These are phyloP conservation scores for Phytophthora colocasiae DNA, from an alignment of 352 stramenopile species.

Conservation along the genomic window DNA sequence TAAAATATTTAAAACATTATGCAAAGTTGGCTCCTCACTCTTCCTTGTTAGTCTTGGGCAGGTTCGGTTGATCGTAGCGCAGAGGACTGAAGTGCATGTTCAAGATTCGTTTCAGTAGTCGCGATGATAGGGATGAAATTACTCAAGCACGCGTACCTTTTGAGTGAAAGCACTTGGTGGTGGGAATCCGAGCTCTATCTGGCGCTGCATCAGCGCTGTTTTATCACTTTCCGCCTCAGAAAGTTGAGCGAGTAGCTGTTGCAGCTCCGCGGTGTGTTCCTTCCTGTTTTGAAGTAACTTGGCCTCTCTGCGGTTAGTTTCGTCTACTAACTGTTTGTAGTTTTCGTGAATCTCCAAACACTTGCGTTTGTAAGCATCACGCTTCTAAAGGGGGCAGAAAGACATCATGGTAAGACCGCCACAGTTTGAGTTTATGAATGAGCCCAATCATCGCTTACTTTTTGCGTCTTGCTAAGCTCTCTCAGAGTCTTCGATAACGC, in stretches of 20 bases:
- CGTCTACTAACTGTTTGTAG: slow-evolving; percentile 62
- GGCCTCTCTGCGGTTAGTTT: slow-evolving; percentile 50
- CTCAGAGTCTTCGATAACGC: slow-evolving; percentile 66
- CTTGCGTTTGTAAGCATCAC: slow-evolving; percentile 84
- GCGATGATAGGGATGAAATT: slow-evolving; percentile 9
- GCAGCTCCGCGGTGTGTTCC: slow-evolving; percentile 62
- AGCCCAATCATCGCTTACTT: slow-evolving; percentile 38
- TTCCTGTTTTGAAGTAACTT: slow-evolving; percentile 65
- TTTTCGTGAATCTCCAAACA: slow-evolving; percentile 82
- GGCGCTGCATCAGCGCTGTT: slow-evolving; percentile 63
- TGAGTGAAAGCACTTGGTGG: slow-evolving; percentile 19
- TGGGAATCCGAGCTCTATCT: slow-evolving; percentile 49
- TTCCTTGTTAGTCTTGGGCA: slow-evolving; percentile 15
- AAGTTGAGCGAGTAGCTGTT: slow-evolving; percentile 72
- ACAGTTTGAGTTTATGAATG: background rate
- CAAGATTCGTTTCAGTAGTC: slow-evolving; percentile 6
- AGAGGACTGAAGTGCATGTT: slow-evolving; percentile 1
- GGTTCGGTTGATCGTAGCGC: slow-evolving; percentile 16
- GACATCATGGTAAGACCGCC: background rate
- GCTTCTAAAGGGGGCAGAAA: slow-evolving; percentile 48
- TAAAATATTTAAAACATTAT: slow-evolving; percentile 47
- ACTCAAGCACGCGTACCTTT: slow-evolving; percentile 17
- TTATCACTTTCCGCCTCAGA: slow-evolving; percentile 74
- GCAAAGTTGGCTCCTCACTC: slow-evolving; percentile 11
- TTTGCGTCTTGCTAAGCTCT: slow-evolving; percentile 71